These are phyloP conservation scores for Nicotiana rustica DNA, from an alignment of 305 asterid genomes.

Conservation along the genomic window DNA sequence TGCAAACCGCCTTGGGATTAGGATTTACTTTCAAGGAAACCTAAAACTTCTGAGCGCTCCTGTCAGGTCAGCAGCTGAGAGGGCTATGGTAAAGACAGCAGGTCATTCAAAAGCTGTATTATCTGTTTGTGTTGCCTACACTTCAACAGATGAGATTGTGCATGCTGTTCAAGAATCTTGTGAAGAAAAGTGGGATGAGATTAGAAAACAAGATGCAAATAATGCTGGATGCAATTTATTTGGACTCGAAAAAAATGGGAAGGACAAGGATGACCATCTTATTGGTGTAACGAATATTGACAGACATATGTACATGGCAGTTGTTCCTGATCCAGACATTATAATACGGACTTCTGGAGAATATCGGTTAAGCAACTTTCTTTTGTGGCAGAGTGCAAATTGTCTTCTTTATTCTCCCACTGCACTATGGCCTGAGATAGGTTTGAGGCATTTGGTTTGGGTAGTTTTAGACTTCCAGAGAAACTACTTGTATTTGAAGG, in stretches of 20 bases:
- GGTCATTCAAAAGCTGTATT: too few relatives aligned
- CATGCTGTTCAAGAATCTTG: slow-evolving; percentile 68
- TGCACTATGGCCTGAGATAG: slow-evolving; percentile 80
- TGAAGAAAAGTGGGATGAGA: slow-evolving; percentile 48
- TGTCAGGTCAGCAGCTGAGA: too few relatives aligned
- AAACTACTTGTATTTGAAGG: slow-evolving; percentile 50
- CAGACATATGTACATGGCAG: slow-evolving; percentile 68
- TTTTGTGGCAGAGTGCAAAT: slow-evolving; percentile 78
- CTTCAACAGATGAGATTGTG: slow-evolving; percentile 43
- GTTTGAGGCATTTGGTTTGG: slow-evolving; percentile 66
- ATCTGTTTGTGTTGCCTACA: too few relatives aligned
- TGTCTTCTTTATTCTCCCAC: slow-evolving; percentile 70
- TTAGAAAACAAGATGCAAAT: slow-evolving; percentile 31
- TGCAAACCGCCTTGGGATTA: too few relatives aligned
- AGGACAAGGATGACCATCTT: slow-evolving; percentile 34
- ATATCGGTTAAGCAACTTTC: slow-evolving; percentile 82
- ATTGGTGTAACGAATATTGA: slow-evolving; percentile 61
- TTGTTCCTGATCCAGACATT: slow-evolving; percentile 74
- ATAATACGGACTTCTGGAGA: slow-evolving; percentile 82
- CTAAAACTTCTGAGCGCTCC: too few relatives aligned
- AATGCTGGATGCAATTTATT: slow-evolving; percentile 23
- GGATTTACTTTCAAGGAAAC: too few relatives aligned
- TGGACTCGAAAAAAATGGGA: slow-evolving; percentile 33
- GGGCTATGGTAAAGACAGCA: too few relatives aligned
- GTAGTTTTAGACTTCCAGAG: slow-evolving; percentile 71